A percentile compares a stretch with the other conserved stretches of the same genome.
Evolutionary conservation across 2,329 filamentous ascomycete genomes (phyloP).

Genomic region (Spiromastix sp.): DNA sequence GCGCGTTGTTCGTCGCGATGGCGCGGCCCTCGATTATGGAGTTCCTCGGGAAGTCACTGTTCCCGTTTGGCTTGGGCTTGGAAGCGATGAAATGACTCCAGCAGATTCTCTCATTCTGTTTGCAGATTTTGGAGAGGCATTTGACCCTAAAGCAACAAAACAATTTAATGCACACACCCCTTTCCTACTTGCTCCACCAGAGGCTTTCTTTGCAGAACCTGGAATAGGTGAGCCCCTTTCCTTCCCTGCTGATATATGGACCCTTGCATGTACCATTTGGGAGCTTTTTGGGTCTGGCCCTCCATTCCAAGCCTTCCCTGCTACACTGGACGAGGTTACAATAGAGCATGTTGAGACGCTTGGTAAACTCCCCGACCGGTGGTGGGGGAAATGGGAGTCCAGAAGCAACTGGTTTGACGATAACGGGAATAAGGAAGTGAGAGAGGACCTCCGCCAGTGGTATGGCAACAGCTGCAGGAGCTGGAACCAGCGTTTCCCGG

Average conservation of each 20-base stretch:
- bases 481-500: constrained; percentile 4
- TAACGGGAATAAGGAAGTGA: constrained; percentile 8
- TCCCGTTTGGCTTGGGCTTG: constrained; percentile 16
- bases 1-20: constrained; percentile 15
- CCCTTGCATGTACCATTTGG: constrained; percentile 25
- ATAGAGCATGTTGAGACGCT: constrained; percentile 19
- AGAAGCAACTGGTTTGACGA: constrained; percentile 10
- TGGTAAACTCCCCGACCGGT: constrained; percentile 15
- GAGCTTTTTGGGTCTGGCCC: constrained; percentile 19
- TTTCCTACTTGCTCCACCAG: constrained; percentile 10
- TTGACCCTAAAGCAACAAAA: constrained; percentile 10
- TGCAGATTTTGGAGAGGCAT: constrained; percentile 20
- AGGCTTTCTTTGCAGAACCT: constrained; percentile 8
- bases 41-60: constrained; percentile 15
- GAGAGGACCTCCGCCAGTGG: constrained; percentile 4
- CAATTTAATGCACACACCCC: constrained; percentile 14
- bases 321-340: constrained; percentile 14
- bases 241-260: constrained; percentile 27
- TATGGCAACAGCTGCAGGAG: constrained; percentile 4
- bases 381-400: constrained; percentile 12
- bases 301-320: constrained; percentile 15
- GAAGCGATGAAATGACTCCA: constrained; percentile 16
- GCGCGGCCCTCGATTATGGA: constrained; percentile 11
- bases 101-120: constrained; percentile 17
- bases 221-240: constrained; percentile 16